These are phyloP conservation scores for Scalesia atractyloides DNA, from an alignment of 129 eudicot genomes.

Conservation along the genomic window DNA sequence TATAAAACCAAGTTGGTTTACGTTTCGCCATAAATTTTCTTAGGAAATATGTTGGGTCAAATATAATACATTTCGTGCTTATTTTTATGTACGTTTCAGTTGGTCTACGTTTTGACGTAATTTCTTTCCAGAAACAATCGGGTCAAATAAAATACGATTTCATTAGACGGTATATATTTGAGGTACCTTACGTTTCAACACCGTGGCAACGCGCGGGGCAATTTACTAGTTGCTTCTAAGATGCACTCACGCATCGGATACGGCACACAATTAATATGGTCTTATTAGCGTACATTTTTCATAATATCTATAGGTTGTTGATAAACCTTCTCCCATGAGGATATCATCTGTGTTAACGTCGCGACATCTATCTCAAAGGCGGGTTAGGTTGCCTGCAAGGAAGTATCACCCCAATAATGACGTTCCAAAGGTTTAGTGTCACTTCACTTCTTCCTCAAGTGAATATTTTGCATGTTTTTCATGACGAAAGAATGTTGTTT, in stretches of 20 bases:
- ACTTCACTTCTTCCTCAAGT: neutral
- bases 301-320: slow-evolving; percentile 66
- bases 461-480: neutral
- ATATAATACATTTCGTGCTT: too few species aligned
- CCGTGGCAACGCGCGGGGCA: too few species aligned
- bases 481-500: neutral
- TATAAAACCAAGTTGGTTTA: too few species aligned
- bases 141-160: too few species aligned
- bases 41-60: too few species aligned
- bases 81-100: too few species aligned
- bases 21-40: too few species aligned
- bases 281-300: neutral
- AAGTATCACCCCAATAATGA: slow-evolving; percentile 81
- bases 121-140: too few species aligned
- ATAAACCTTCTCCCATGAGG: slow-evolving; percentile 82
- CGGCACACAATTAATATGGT: neutral
- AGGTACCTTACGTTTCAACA: too few species aligned
- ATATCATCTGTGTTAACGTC: slow-evolving; percentile 86
- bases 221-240: neutral
- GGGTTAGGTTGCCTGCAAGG: slow-evolving; percentile 81
- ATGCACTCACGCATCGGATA: neutral
- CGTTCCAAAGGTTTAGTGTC: slow-evolving; percentile 61
- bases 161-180: too few species aligned
- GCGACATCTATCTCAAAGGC: slow-evolving; percentile 89
- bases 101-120: too few species aligned